These are phyloP conservation scores for Ogataea trehaloabstinens DNA, from an alignment of 805 yeast species.

Conservation along the genomic window DNA sequence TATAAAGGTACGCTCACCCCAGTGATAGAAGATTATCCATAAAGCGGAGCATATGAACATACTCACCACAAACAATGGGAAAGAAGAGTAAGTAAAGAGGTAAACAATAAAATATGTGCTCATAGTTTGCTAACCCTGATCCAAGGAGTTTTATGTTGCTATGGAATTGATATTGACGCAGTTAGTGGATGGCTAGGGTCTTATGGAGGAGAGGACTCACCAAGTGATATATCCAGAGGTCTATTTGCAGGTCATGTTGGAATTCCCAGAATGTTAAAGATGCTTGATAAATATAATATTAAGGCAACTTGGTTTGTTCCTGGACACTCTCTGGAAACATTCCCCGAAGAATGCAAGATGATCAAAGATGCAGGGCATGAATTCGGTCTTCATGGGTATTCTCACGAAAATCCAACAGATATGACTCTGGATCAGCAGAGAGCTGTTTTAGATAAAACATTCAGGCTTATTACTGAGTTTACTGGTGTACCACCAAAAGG, in stretches of 20 bases:
- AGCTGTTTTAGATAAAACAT: slow-evolving; percentile 34
- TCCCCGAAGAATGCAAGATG: slow-evolving; percentile 36
- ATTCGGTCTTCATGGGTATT: slow-evolving; percentile 37
- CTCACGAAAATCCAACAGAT: slow-evolving; percentile 37
- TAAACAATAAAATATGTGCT: background rate
- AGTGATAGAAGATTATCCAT: too few species aligned
- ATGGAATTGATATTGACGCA: slow-evolving; percentile 39
- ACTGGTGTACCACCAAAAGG: slow-evolving; percentile 37
- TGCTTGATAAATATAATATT: slow-evolving; percentile 34
- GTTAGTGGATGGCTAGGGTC: slow-evolving; percentile 39
- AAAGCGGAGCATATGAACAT: too few species aligned
- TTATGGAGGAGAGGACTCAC: slow-evolving; percentile 37
- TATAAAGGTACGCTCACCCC: too few species aligned
- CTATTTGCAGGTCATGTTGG: slow-evolving; percentile 38
- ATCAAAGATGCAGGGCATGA: slow-evolving; percentile 36
- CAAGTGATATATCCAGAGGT: slow-evolving; percentile 36
- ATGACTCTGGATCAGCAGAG: slow-evolving; percentile 36
- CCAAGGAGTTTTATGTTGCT: slow-evolving; percentile 33
- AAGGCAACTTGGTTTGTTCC: slow-evolving; percentile 40
- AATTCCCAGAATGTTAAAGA: slow-evolving; percentile 33
- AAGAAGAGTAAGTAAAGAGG: slow-evolving; percentile 2
- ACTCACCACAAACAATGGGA: slow-evolving; percentile 2
- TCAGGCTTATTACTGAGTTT: slow-evolving; percentile 32
- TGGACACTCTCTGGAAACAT: slow-evolving; percentile 38
- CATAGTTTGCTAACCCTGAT: background rate